Base-by-base conservation (phyloP, 768 basidiomycete species). In the Russula foetens region DNA sequence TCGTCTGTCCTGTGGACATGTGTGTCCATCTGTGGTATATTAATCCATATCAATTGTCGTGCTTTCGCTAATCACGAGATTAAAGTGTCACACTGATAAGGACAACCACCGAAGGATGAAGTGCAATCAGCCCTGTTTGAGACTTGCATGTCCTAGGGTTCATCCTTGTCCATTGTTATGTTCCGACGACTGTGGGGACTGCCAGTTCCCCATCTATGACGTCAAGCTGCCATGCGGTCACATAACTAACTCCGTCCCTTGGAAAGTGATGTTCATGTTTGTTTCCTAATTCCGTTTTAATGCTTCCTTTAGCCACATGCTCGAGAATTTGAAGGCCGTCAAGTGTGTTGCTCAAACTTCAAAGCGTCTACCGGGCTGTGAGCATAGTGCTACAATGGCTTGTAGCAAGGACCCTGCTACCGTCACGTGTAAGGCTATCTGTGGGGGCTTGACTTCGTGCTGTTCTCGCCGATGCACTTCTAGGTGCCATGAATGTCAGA, bases 151-250 rank as follows among this genome's bases (percentile, higher is more conserved):
- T 44, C 53, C 60, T 0, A 64, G 67, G 41, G 48, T 43, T 1
- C 70, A 74, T 55, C 69, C 71, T 11, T 72, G 73, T 54, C 50
- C 46, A 24, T 56, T 61, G 55, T 47, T 59, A 0, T 73, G 76
- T 67, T 67, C 63, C 26, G 62, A 70, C 8, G 59, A 65, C n/a
- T 69, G 72, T 52, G 67, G 66, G 38, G 38, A 67, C 23, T 74
- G 73, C 59, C 17, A 41, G 11, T 68, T 69, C 56, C 68, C 66
- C 12, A 50, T 72, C 2, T 58, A 62, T 26, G 43, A 54, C 26
- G 58, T 71, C 26, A 7, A 53, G 1, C 65, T 74, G 11, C 67
- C 70, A 0, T 74, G 73, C 38, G 72, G 71, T 8, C 71, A 72
- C 59, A 24, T 19, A 11, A 28, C 50, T 1, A 6, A 26, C 7